A percentile compares a stretch with the other conserved stretches of the same genome.
Evolutionary conservation across 176 grass and related monocot species (phyloP).

Genomic region (bread wheat (Triticum aestivum)): DNA sequence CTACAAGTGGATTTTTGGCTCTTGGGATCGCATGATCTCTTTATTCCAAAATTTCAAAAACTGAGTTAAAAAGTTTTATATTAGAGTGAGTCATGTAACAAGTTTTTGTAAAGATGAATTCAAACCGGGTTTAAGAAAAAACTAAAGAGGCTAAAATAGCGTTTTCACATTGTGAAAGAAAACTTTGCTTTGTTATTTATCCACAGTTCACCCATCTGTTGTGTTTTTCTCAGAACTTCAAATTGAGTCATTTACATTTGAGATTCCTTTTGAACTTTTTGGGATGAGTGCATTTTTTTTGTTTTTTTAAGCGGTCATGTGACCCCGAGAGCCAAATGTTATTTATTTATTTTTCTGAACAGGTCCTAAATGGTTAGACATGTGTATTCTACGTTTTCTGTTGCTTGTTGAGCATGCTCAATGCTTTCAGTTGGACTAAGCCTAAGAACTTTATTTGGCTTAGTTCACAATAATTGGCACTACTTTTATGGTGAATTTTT

Average conservation of each 20-base stretch:
- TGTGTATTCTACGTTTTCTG: neutral
- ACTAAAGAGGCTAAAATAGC: neutral
- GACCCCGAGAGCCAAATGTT: neutral
- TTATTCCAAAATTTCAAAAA: neutral
- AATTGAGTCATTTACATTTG: neutral
- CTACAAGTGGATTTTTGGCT: neutral
- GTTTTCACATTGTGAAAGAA: neutral
- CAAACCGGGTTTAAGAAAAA: neutral
- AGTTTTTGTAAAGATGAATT: neutral
- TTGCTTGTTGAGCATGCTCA: conserved; percentile 8
- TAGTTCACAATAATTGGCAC: neutral
- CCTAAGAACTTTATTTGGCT: neutral
- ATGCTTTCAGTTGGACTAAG: neutral
- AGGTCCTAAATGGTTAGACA: neutral
- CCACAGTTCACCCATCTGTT: neutral
- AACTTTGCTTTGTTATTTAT: neutral
- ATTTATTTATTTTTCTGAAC: neutral
- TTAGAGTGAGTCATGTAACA: neutral
- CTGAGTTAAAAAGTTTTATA: neutral
- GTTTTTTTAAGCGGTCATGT: neutral
- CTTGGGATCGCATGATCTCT: neutral
- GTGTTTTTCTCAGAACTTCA: neutral
- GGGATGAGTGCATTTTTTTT: neutral
- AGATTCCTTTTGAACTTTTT: neutral
- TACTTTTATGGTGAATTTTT: neutral